Conservation (phyloP, 352 stramenopile species). For the Globisporangium paddicum region DNA sequence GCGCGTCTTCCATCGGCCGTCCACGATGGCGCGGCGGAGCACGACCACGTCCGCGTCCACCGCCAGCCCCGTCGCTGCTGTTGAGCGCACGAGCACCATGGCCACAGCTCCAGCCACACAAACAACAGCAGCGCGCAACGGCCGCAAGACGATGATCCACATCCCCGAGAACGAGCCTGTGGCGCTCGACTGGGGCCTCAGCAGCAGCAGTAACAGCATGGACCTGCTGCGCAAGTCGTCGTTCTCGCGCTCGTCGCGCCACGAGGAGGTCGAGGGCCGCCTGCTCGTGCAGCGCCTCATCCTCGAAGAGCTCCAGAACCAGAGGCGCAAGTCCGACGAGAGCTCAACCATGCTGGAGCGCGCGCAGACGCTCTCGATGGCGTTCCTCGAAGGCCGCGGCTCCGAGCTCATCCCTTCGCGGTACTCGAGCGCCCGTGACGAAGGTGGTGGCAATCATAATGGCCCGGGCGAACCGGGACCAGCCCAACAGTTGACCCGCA, state of each 20-base stretch:
- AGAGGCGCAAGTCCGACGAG: constrained; percentile 2
- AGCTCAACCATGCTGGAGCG: constrained; percentile 9
- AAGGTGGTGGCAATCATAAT: not conserved
- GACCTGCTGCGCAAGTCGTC: constrained; percentile 9
- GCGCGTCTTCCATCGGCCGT: constrained; percentile 9
- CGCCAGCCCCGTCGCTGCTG: not conserved
- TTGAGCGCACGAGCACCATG: not conserved
- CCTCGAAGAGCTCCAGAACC: constrained; percentile 11
- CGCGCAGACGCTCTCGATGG: constrained; percentile 8
- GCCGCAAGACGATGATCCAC: constrained; percentile 1
- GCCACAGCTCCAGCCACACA: not conserved
- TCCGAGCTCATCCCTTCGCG: constrained; percentile 5
- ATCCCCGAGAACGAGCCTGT: constrained; percentile 16
- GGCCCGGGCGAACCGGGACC: not conserved
- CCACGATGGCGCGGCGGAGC: not conserved
- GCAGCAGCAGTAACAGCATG: constrained; percentile 8
- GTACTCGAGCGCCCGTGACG: not conserved
- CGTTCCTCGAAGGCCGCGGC: constrained; percentile 8
- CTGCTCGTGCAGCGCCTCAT: constrained; percentile 12
- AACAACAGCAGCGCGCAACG: not conserved
- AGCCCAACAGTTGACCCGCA: constrained; percentile 12
- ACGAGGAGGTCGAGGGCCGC: constrained; percentile 1
- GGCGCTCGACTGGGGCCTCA: constrained; percentile 9
- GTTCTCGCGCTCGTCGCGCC: not conserved
- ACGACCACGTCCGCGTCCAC: not conserved